phyloP scores from a whole-genome alignment of 1,284 basidiomycete genomes.

The Rhodotorula sp. region DNA sequence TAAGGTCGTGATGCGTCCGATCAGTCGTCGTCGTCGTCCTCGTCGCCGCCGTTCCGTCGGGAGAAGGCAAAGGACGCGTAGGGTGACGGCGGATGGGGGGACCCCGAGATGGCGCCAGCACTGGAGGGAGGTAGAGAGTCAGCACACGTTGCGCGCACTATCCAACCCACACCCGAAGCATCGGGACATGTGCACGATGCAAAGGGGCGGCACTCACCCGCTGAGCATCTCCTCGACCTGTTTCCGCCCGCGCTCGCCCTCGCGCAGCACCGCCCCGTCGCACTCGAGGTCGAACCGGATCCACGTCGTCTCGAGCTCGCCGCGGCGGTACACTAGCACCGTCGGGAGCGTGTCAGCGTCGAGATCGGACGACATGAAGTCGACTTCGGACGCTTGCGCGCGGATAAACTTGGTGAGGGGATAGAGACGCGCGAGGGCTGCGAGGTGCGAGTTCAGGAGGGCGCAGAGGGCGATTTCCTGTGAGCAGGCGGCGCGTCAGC shows the following conservation, averaged over 20 bases:
- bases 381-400: conserved; percentile 69
- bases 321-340: conserved; percentile 74
- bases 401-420: conserved; percentile 76
- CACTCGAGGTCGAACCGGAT: conserved; percentile 38
- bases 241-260: conserved; percentile 9
- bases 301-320: conserved; percentile 59
- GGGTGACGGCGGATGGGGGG: background rate
- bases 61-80: background rate
- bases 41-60: background rate
- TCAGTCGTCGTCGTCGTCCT: background rate
- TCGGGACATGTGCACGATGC: too few species aligned
- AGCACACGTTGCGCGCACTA: background rate
- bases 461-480: conserved; percentile 58
- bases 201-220: conserved; percentile 8
- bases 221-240: conserved; percentile 26
- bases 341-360: conserved; percentile 78
- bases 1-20: too few species aligned
- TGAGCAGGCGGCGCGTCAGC: background rate
- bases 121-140: background rate
- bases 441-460: conserved; percentile 66
- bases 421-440: conserved; percentile 67
- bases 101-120: background rate
- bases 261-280: conserved; percentile 6
- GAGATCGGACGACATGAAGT: conserved; percentile 62
- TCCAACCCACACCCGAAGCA: too few species aligned